Evolutionary conservation across 139 green algal species (phyloP), one percentile per base, ranked within the genome.

Genomic region (Parachlorella kessleri): DNA sequence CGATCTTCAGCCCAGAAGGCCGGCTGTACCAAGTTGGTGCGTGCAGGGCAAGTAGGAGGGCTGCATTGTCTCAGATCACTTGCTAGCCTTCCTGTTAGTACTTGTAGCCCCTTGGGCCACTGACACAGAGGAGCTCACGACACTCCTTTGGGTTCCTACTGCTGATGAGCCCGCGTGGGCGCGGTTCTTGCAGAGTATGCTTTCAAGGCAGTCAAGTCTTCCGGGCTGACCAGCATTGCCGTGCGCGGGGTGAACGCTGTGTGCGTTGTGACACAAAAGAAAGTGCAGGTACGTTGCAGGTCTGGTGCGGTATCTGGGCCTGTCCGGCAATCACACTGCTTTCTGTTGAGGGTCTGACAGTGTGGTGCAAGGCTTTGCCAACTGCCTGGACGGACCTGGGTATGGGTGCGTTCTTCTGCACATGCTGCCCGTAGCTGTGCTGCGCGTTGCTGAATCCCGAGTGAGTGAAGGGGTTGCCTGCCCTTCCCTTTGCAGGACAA

Each of bases 1-100:
- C 96, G 36, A 97, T 99, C 83, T 99, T 99, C 82, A 96, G 90
- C 54, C 96, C 96, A 3, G 96, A 99, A 72, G 96, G 96, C 7
- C 79, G 93, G 26, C 87, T 99, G 1, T 98, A 97, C 76, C 95
- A 99, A 96, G 95, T 98, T 37, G 94, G 91, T 94, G 76, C 83
- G 90, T 72, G n/a, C 10, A 18, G 48, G 10, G 48, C 48, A 59
- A 18, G 48, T 10, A 28, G 10, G 48, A 10, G 18, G 18, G 10
- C 10, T 10, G 48, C 48, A 59, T 18, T 59, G 48, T 18, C 10
- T 59, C 48, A 59, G 10, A 18, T 18, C 10, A 10, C 48, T 10
- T 59, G 48, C 48, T n/a, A n/a, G n/a, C n/a, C n/a, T n/a, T n/a
- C n/a, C n/a, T n/a, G n/a, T n/a, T n/a, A n/a, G n/a, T n/a, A n/a